phyloP scores from a whole-genome alignment of 805 yeast genomes.

The Vanderwaltozyma polyspora region DNA sequence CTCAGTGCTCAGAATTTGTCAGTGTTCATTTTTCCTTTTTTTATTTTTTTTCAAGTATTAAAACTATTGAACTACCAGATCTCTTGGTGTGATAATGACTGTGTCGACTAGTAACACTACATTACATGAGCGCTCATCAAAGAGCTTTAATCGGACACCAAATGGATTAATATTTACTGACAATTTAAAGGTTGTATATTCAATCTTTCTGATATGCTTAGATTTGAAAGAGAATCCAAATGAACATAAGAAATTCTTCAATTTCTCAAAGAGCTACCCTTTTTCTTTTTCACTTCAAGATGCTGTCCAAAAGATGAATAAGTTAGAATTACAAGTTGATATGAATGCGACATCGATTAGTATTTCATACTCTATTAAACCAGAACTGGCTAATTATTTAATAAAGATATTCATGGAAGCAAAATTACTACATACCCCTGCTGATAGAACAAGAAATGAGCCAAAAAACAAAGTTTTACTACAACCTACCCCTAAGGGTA shows the following conservation, averaged over 20 bases:
- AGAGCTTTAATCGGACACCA: conserved; percentile 39
- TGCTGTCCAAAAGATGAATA: conserved; percentile 43
- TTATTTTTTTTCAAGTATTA: too few relatives aligned
- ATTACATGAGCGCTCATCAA: conserved; percentile 34
- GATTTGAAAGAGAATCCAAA: conserved; percentile 25
- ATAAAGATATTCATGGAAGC: conserved; percentile 46
- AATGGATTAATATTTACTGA: conserved; percentile 41
- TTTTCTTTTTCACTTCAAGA: conserved; percentile 41
- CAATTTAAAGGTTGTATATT: conserved; percentile 51
- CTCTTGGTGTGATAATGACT: too few relatives aligned
- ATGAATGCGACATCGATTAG: conserved; percentile 40
- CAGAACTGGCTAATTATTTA: conserved; percentile 37
- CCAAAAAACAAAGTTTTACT: conserved; percentile 35
- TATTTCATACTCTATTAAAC: conserved; percentile 43
- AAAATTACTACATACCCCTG: conserved; percentile 61
- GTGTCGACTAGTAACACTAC: conserved; percentile 7
- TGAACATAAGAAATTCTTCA: conserved; percentile 16
- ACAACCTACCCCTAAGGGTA: conserved; percentile 91
- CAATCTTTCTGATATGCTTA: conserved; percentile 38
- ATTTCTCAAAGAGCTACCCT: conserved; percentile 31
- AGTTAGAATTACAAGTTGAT: conserved; percentile 38
- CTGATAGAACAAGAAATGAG: conserved; percentile 50
- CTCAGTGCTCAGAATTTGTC: too few relatives aligned
- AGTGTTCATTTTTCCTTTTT: too few relatives aligned
- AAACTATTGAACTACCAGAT: too few relatives aligned